Percentiles rank a stretch among this genome's conserved stretches.
Evolutionary conservation across 805 yeast species (phyloP).

Genomic region (Yamadazyma insecticola): DNA sequence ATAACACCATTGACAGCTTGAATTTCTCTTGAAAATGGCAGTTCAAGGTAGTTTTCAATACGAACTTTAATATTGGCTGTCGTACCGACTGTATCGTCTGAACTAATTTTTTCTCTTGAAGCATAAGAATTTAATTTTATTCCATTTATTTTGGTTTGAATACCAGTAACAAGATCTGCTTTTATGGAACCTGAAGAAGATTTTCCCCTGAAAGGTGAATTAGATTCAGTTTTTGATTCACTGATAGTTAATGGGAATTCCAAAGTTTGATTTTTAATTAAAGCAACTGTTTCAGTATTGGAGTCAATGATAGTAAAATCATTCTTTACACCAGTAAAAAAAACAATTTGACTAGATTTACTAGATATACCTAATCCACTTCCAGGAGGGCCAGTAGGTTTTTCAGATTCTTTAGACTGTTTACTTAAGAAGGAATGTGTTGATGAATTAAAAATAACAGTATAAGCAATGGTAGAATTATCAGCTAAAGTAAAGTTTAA

Average conservation of each 20-base stretch:
- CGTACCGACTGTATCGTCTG: conserved; percentile 10
- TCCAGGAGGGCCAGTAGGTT: conserved; percentile 12
- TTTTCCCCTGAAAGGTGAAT: conserved; percentile 4
- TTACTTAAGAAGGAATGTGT: conserved; percentile 11
- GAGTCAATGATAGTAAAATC: conserved; percentile 4
- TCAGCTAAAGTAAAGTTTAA: conserved; percentile 22
- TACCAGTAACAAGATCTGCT: conserved; percentile 5
- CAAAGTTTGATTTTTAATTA: conserved; percentile 3
- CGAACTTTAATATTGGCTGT: conserved; percentile 9
- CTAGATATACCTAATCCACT: conserved; percentile 8
- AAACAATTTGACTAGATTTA: conserved; percentile 4
- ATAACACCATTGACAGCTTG: conserved; percentile 13
- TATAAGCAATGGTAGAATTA: conserved; percentile 14
- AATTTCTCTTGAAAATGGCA: conserved; percentile 36
- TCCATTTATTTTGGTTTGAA: conserved; percentile 10
- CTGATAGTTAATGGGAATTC: conserved; percentile 11
- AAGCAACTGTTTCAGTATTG: conserved; percentile 4
- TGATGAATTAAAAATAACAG: conserved; percentile 13
- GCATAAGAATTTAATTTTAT: conserved; percentile 4
- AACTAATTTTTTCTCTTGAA: conserved; percentile 8
- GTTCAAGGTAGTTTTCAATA: conserved; percentile 37
- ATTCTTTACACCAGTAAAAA: conserved; percentile 7
- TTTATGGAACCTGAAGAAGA: conserved; percentile 1
- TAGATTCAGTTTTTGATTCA: conserved; percentile 6
- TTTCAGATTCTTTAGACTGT: conserved; percentile 6